Evolutionary conservation across 306 rosid genomes (phyloP), one percentile per base, ranked within the genome.

Genomic region (Quercus berberidifolia): DNA sequence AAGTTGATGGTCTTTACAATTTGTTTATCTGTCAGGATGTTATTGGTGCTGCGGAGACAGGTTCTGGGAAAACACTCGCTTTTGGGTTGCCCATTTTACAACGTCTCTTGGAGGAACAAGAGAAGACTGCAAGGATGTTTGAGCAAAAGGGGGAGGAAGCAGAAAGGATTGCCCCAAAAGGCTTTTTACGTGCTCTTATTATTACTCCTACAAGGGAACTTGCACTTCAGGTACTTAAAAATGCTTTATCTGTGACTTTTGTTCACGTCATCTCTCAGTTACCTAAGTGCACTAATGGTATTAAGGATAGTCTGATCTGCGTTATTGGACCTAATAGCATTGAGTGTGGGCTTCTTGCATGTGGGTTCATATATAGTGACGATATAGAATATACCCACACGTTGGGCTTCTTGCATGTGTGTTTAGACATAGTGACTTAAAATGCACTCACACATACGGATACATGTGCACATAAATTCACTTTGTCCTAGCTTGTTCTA

Each of bases 71-170:
- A 86, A 95, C 99, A 26, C 90, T 95, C 74, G 97, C 99, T 17
- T 95, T 95, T 91, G 99, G 99, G 82, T 86, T 95, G 86, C 99
- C 99, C 51, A 95, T 95, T 86, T 87, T 95, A 81, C 99, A 95
- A 83, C 98, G 97, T 33, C 83, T 95, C 74, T 83, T 95, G 75
- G 99, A 95, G 75, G 99, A 95, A 88, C 85, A 74, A 49, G 99
- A 93, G 71, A 95, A 93, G 75, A 88, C 88, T 60, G 81, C 65
- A 69, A 93, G 78, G 13, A 63, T 80, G 79, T 76, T 69, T 23
- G 92, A 82, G 69, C 85, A 85, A 76, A 87, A 78, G 73, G 90
- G 79, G 28, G 89, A 88, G 49, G 89, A 88, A 80, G 85, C 83
- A 26, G 86, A 89, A 58, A 88, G 73, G 3, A 69, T 71, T 79